A percentile compares a stretch with the other conserved stretches of the same genome.
Evolutionary conservation across 2,329 filamentous ascomycete genomes (phyloP).

Genomic region (Sporothrix luriei): DNA sequence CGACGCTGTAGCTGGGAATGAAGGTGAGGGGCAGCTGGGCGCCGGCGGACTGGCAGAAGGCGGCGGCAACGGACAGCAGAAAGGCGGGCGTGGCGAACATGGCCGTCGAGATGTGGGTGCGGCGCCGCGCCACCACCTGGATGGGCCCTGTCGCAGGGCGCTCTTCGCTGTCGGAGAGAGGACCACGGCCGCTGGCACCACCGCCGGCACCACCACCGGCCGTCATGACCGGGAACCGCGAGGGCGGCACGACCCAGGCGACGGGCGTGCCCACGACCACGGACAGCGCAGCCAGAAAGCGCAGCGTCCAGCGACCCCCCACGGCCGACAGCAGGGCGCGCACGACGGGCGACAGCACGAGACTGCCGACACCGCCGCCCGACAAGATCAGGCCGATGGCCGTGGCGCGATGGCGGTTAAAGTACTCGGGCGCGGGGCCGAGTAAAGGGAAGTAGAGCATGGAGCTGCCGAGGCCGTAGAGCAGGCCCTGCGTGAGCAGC

Average conservation of each 20-base stretch:
- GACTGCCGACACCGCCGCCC: slow-evolving; percentile 49
- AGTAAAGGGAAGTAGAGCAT: slow-evolving; percentile 50
- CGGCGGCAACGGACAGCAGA: slow-evolving; percentile 84
- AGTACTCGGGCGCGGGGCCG: slow-evolving; percentile 54
- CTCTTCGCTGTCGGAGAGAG: not conserved
- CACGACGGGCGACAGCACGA: slow-evolving; percentile 48
- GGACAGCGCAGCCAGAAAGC: slow-evolving; percentile 46
- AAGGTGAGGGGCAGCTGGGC: slow-evolving; percentile 53
- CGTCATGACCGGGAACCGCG: slow-evolving; percentile 41
- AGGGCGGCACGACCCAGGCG: slow-evolving; percentile 46
- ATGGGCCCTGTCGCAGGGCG: slow-evolving; percentile 34
- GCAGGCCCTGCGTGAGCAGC: slow-evolving; percentile 49
- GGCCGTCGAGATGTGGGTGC: slow-evolving; percentile 52
- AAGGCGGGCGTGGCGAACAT: slow-evolving; percentile 89
- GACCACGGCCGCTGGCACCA: not conserved
- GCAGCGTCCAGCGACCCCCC: slow-evolving; percentile 51
- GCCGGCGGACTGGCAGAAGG: slow-evolving; percentile 59
- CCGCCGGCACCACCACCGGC: not conserved
- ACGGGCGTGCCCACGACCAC: slow-evolving; percentile 46
- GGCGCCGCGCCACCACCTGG: slow-evolving; percentile 36
- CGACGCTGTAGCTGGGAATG: slow-evolving; percentile 51
- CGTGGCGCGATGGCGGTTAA: slow-evolving; percentile 50
- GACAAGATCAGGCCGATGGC: slow-evolving; percentile 52
- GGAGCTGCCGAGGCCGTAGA: slow-evolving; percentile 50
- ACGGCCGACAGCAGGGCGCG: slow-evolving; percentile 47